Evolutionary conservation across 2,329 filamentous ascomycete species (phyloP).

Genomic region (Aureobasidium namibiae): DNA sequence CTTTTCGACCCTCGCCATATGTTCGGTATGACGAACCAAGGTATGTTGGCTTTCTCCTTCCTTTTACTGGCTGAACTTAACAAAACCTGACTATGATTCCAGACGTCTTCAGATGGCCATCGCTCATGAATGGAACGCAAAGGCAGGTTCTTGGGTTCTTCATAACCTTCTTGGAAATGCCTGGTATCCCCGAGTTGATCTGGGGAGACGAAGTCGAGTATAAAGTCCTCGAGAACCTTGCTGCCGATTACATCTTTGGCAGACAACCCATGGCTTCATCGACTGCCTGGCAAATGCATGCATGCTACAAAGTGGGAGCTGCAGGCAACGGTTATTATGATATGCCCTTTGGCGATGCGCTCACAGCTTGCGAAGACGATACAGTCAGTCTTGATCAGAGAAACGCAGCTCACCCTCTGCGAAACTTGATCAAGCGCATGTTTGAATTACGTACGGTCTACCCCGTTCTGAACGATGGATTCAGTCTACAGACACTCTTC

Average conservation of each 20-base stretch:
- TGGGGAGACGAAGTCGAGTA: constrained; percentile 59
- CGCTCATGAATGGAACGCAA: constrained; percentile 48
- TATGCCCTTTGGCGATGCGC: constrained; percentile 48
- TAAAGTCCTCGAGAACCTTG: constrained; percentile 56
- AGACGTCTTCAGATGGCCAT: constrained; percentile 57
- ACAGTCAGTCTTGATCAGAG: constrained; percentile 52
- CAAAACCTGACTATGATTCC: neutral
- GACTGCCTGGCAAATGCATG: constrained; percentile 56
- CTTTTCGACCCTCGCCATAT: constrained; percentile 56
- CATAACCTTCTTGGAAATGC: constrained; percentile 51
- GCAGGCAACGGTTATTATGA: constrained; percentile 44
- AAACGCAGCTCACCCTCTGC: constrained; percentile 52
- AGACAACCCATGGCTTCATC: constrained; percentile 54
- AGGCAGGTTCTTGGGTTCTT: constrained; percentile 50
- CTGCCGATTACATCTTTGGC: constrained; percentile 54
- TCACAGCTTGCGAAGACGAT: constrained; percentile 49
- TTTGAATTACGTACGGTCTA: constrained; percentile 50
- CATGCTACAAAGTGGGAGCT: constrained; percentile 51
- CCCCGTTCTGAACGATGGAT: constrained; percentile 53
- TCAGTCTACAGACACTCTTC: constrained; percentile 46
- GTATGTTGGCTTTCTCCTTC: too few relatives aligned
- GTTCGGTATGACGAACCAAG: constrained; percentile 56
- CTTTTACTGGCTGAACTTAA: neutral
- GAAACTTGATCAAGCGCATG: constrained; percentile 55
- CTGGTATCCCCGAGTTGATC: constrained; percentile 52